These are phyloP conservation scores for Apiospora marii DNA, from an alignment of 2,329 filamentous ascomycete species.

Conservation along the genomic window DNA sequence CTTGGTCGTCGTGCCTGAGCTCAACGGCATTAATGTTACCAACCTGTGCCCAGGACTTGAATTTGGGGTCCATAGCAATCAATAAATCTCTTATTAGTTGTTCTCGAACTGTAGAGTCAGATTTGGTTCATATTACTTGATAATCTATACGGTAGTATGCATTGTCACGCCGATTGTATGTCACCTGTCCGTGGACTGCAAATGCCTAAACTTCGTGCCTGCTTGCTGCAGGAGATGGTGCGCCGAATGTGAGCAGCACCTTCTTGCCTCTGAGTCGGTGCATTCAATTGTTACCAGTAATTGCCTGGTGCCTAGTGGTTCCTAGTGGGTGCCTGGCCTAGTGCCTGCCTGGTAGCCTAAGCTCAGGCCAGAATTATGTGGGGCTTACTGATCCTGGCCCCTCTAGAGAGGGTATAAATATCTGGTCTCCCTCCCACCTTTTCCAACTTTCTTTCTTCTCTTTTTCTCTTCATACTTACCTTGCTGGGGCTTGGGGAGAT, in stretches of 20 bases:
- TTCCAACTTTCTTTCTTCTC: slow-evolving; percentile 36
- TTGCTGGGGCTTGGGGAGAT: slow-evolving; percentile 53
- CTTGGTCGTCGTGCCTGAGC: background rate
- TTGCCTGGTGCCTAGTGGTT: background rate
- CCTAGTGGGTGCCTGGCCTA: background rate
- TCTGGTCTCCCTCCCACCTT: background rate
- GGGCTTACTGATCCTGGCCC: background rate
- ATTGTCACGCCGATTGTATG: background rate
- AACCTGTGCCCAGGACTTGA: background rate
- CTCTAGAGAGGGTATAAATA: background rate
- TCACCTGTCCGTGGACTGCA: background rate
- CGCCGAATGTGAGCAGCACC: no score
- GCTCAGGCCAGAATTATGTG: background rate
- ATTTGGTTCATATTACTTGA: background rate
- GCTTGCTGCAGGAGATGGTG: no score
- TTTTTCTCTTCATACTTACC: slow-evolving; percentile 38
- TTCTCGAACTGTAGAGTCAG: background rate
- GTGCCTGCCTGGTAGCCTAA: background rate
- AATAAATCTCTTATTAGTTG: background rate
- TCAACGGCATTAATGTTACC: background rate
- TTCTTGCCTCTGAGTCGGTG: background rate
- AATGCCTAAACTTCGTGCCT: no score
- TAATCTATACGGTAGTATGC: background rate
- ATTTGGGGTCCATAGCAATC: background rate
- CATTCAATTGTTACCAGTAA: no score